Percentiles rank a stretch among this genome's conserved stretches.
These are phyloP conservation scores for Nicotiana tomentosiformis DNA, from an alignment of 257 asterid genomes.

Conservation along the genomic window DNA sequence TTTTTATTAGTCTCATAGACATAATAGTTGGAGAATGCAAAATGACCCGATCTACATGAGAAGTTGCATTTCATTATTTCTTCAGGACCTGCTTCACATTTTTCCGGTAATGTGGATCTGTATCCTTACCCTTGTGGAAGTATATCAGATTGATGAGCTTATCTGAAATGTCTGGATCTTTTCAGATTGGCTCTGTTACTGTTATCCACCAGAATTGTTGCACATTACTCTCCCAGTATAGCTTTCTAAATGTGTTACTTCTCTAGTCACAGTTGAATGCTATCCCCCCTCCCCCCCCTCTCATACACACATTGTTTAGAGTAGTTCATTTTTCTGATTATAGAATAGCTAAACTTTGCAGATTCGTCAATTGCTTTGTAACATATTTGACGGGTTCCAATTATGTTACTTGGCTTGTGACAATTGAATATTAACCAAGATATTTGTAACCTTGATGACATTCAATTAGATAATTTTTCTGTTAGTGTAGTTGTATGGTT, in stretches of 20 bases:
- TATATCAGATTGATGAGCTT: background rate
- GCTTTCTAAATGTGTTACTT: background rate
- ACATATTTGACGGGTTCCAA: background rate
- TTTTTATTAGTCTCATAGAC: background rate
- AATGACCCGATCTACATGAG: background rate
- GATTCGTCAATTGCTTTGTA: background rate
- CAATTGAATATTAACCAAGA: background rate
- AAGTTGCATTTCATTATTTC: background rate
- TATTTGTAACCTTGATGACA: background rate
- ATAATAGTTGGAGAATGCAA: background rate
- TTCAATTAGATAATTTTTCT: too few relatives aligned
- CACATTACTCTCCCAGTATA: background rate
- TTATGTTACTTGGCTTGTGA: background rate
- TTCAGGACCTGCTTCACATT: too few relatives aligned
- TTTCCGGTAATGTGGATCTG: background rate
- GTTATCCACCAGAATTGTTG: background rate
- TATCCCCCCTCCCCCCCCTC: background rate
- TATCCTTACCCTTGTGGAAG: background rate
- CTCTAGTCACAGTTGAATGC: too few relatives aligned
- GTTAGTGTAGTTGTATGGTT: background rate
- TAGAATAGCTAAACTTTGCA: background rate
- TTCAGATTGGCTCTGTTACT: background rate
- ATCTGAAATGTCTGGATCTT: background rate
- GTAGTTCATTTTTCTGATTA: background rate
- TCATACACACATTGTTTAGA: background rate